Evolutionary conservation across 163 green algal genomes (phyloP), one percentile per base, ranked within the genome.

Genomic region (Chloroidium sp.): DNA sequence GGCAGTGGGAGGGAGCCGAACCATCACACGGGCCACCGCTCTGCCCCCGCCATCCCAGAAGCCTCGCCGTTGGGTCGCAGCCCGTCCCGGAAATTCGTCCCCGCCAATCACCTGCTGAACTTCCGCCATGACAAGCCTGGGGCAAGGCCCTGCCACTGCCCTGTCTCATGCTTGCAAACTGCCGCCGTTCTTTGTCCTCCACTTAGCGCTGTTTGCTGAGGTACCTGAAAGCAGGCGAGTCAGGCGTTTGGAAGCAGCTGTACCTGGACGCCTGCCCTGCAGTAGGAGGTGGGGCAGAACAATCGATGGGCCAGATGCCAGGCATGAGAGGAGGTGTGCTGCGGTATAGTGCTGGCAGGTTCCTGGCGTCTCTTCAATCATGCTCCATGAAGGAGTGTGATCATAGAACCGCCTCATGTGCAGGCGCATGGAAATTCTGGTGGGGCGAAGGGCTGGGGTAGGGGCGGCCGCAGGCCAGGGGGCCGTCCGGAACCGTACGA

Each of bases 51-150:
- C 36, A 36, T 36, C 36, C 36, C 36, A 36, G 36, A 36, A 36
- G 36, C 36, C 36, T 36, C 36, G 36, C 68, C 75, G 3, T 68
- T 85, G 69, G 82, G 82, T 0, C 67, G 82, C 10, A 85, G 82
- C 75, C 82, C 82, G 2, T 83, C 78, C 8, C 74, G 74, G 10
- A 78, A n/a, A 14, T 80, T 78, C 10, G 69, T 87, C 8, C 82
- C 78, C 59, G 90, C 90, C 6, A 91, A 92, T 74, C 85, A 92
- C 80, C 80, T 93, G 69, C 86, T 93, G 2, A 93, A 92, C 76
- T 93, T 93, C 81, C 88, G 79, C 69, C 90, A 89, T 80, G 80
- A 90, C 36, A 75, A 58, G 72, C 62, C 10, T 59, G 36, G 78
- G 82, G 1, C 12, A 4, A 36, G 36, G 36, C 36, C 36, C 36